phyloP scores from a whole-genome alignment of 75 land plant species.

The Cupressus sempervirens region DNA sequence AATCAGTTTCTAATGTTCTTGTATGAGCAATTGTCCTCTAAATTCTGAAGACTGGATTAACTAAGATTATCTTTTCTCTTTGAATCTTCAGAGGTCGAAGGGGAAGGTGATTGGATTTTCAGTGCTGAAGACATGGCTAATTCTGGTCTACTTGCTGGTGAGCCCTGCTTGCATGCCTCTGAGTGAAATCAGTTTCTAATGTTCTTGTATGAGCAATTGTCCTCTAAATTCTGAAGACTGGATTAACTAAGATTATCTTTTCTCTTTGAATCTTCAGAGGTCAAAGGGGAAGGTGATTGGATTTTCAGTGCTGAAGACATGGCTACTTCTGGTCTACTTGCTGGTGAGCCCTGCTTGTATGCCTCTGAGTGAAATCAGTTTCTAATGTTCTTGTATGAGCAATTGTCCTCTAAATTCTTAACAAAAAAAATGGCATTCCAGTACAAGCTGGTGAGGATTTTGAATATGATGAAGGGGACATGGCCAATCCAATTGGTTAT shows the following conservation, averaged over 20 bases:
- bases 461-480: constrained; percentile 37
- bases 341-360: neutral
- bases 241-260: neutral
- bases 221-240: neutral
- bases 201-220: neutral
- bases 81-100: constrained; percentile 51
- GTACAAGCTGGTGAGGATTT: neutral
- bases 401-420: neutral
- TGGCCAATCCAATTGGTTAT: constrained; percentile 60
- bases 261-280: constrained; percentile 25
- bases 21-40: neutral
- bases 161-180: neutral
- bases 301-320: constrained; percentile 65
- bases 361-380: neutral
- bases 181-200: neutral
- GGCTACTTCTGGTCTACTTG: constrained; percentile 25
- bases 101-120: constrained; percentile 89
- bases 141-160: constrained; percentile 18
- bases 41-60: neutral
- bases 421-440: neutral
- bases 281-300: constrained; percentile 90
- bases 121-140: constrained; percentile 51
- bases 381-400: neutral
- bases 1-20: neutral
- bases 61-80: neutral